These are phyloP conservation scores for Rhizoclosmatium sp. DNA, from an alignment of 192 early-diverging fungal genomes.

Conservation along the genomic window DNA sequence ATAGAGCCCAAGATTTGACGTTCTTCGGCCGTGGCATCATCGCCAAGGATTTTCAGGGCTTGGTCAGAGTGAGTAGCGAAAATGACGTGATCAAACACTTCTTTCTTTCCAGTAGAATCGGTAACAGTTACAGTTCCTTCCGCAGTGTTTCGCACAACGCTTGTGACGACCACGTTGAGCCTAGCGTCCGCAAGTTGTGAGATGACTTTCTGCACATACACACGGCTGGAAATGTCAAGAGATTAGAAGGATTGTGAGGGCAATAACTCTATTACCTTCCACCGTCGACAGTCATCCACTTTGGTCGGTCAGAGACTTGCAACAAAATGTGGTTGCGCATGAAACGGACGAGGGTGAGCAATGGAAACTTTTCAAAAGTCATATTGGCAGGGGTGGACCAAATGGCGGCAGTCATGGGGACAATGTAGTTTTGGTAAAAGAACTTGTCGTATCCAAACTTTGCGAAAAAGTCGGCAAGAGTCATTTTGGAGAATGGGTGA, in stretches of 20 bases:
- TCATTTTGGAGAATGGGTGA: slow-evolving; percentile 51
- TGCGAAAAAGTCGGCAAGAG: slow-evolving; percentile 62
- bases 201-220: slow-evolving; percentile 54
- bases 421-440: slow-evolving; percentile 70
- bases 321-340: slow-evolving; percentile 70
- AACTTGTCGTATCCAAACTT: slow-evolving; percentile 58
- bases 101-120: slow-evolving; percentile 42
- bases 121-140: slow-evolving; percentile 39
- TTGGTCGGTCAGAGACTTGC: slow-evolving; percentile 57
- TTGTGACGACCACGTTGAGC: slow-evolving; percentile 43
- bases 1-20: slow-evolving; percentile 53
- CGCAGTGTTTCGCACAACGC: slow-evolving; percentile 41
- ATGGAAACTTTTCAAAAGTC: slow-evolving; percentile 63
- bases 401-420: slow-evolving; percentile 73
- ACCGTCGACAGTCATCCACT: slow-evolving; percentile 65
- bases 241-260: not conserved
- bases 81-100: slow-evolving; percentile 65
- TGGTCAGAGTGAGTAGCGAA: slow-evolving; percentile 70
- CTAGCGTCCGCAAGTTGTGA: slow-evolving; percentile 47
- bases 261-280: slow-evolving; percentile 49
- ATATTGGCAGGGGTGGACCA: slow-evolving; percentile 70
- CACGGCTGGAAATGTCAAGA: slow-evolving; percentile 30
- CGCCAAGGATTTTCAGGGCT: slow-evolving; percentile 61
- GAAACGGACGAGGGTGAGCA: slow-evolving; percentile 69
- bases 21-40: slow-evolving; percentile 59